Percentiles rank a stretch among this genome's conserved stretches.
These are phyloP conservation scores for Microcyclospora pomicola DNA, from an alignment of 2,329 filamentous ascomycete species.

Conservation along the genomic window DNA sequence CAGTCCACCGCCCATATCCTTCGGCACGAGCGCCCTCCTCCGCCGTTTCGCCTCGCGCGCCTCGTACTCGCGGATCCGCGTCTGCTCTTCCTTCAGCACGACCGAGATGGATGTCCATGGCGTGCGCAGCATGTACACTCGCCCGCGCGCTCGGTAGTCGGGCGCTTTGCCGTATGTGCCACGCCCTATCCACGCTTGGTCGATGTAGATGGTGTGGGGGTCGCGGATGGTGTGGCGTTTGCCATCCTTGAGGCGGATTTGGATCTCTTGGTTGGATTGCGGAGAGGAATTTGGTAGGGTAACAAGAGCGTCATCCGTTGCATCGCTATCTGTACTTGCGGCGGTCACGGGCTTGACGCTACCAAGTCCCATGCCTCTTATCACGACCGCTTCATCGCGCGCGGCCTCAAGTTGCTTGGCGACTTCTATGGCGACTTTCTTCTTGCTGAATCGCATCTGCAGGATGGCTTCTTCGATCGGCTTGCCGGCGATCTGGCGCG, in stretches of 20 bases:
- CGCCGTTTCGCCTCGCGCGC: slow-evolving; percentile 65
- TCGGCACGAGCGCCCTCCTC: slow-evolving; percentile 27
- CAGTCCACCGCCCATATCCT: slow-evolving; percentile 56
- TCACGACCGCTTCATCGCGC: slow-evolving; percentile 64
- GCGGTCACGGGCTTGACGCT: slow-evolving; percentile 7
- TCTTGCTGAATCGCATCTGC: slow-evolving; percentile 92
- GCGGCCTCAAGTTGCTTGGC: slow-evolving; percentile 67
- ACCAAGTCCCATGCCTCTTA: slow-evolving; percentile 69
- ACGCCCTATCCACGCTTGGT: slow-evolving; percentile 83
- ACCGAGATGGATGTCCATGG: slow-evolving; percentile 65
- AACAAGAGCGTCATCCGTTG: background rate
- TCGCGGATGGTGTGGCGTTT: slow-evolving; percentile 57
- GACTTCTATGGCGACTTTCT: slow-evolving; percentile 76
- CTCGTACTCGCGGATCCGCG: slow-evolving; percentile 64
- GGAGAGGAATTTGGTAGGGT: background rate
- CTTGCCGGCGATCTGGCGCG: slow-evolving; percentile 84
- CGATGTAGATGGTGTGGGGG: slow-evolving; percentile 73
- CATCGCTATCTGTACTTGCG: background rate
- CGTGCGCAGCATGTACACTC: slow-evolving; percentile 51
- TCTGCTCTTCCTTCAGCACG: slow-evolving; percentile 85
- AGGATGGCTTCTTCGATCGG: slow-evolving; percentile 83
- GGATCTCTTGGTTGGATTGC: slow-evolving; percentile 26
- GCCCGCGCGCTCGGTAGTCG: slow-evolving; percentile 65
- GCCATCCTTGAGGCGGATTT: slow-evolving; percentile 62
- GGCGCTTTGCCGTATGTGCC: slow-evolving; percentile 47